Evolutionary conservation across 2,329 filamentous ascomycete genomes (phyloP), one percentile per base, ranked within the genome.

Genomic region (Macrophomina phaseolina): DNA sequence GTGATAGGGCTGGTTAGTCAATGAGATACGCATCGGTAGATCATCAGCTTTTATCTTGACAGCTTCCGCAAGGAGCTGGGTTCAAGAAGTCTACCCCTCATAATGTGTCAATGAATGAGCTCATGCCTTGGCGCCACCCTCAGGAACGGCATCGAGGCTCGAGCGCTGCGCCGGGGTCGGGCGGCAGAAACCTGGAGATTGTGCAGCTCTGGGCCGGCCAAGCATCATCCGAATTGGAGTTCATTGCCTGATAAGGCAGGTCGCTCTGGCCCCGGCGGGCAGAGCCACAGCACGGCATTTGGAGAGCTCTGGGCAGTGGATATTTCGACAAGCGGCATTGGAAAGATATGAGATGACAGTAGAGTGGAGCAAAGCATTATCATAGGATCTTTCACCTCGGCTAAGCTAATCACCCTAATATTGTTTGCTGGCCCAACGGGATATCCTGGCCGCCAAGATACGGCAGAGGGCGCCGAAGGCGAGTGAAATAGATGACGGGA

Each of bases 181-280:
- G 55, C 23, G 38, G 55, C 23, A 34, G 40, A 60, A 46, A 18
- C 40, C 56, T 60, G 16, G 56, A 60, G 56, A 60, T 60, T 46
- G 40, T 30, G 55, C 42, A 34, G 56, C 9, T 28, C 4, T n/a
- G 38, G 28, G 55, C 55, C 55, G 40, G 56, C 56, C 56, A 60
- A 60, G 56, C 56, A 60, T 60, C 36, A 58, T 58, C 11, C 14
- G 53, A 2, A 7, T 30, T 28, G 55, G 32, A 72, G 70, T 66
- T 73, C 46, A 63, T 74, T 74, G 55, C 75, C 70, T 1, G 32
- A 71, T 68, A 62, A 69, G 74, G 74, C 68, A 76, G 75, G 74
- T 75, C 67, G 66, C 38, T 67, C 68, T 51, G 32, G 40, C 40
- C 14, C n/a, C 8, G 55, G 9, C 6, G 55, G 16, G 14, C 36